Base-by-base conservation (phyloP, 140 eudicot species). In the Stevia rebaudiana region DNA sequence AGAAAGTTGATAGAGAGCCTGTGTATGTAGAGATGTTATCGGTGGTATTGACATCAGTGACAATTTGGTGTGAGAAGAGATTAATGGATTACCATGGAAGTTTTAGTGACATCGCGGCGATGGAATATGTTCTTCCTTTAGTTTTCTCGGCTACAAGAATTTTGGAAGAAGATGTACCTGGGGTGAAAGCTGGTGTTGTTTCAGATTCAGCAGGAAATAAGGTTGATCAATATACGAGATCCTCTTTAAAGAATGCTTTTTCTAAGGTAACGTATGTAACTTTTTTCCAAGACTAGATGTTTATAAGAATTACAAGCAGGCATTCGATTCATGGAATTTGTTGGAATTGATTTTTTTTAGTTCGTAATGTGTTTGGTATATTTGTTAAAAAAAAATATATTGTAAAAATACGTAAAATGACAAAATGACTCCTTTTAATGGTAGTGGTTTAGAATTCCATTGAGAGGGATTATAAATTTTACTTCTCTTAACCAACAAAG, bases 171-270 rank as follows among this genome's bases (percentile, higher is more conserved):
- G 82, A 81, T 54, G 76, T 83, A 24, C 78, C 84, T 0, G 81
- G 78, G 3, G 78, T 61, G n/a, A 72, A 75, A 64, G 81, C 63
- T 8, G 81, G 73, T 23, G 55, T 13, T 3, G 37, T 58, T 3
- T 74, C 77, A 12, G 83, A 76, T 62, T 70, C 72, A 1, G 37
- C 60, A 33, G 87, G 89, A 36, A 87, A 87, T 60, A 70, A 80
- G 62, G 96, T 84, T 28, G 96, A 88, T 76, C 72, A 68, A 13
- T 92, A 82, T 56, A 85, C 88, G 16, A 81, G 95, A 18, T 76
- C 98, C 2, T 88, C 98, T 2, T 25, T 92, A 67, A 75, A 72
- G 57, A 80, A 75, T 73, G 98, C 95, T 55, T 92, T 88, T 37
- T 53, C 90, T 25, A 88, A 73, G 95, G 98, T 92, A 80, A n/a